Conservation (phyloP, 495 filamentous ascomycete genomes). For the Aspergillus biplanus region DNA sequence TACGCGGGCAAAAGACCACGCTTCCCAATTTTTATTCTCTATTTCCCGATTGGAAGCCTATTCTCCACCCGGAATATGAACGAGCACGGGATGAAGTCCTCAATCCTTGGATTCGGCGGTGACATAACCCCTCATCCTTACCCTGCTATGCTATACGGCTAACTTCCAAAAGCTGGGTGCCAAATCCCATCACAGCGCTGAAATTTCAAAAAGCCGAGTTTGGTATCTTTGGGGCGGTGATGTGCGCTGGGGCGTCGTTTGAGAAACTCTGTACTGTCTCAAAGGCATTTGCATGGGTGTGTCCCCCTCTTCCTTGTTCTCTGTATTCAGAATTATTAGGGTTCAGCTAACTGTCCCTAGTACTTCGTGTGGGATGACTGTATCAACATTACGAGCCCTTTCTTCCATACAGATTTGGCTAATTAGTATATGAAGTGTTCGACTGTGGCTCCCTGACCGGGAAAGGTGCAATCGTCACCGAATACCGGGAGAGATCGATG, state of each 20-base stretch:
- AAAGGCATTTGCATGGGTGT: constrained; percentile 19
- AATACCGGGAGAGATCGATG: constrained; percentile 12
- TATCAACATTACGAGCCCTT: not conserved
- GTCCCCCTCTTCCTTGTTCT: not conserved
- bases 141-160: not conserved
- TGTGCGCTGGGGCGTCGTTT: constrained; percentile 17
- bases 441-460: constrained; percentile 11
- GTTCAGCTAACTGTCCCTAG: not conserved
- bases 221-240: constrained; percentile 15
- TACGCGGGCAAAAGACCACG: not conserved
- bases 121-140: not conserved
- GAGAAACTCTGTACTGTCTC: constrained; percentile 16
- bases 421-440: constrained; percentile 12
- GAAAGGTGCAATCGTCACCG: not conserved
- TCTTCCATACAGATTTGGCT: not conserved
- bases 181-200: not conserved
- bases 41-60: constrained; percentile 10
- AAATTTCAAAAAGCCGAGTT: constrained; percentile 19
- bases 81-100: constrained; percentile 18
- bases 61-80: constrained; percentile 15
- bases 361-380: constrained; percentile 19
- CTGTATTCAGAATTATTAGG: not conserved
- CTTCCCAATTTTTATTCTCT: constrained; percentile 13
- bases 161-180: constrained; percentile 9
- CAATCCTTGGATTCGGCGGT: constrained; percentile 17